These are phyloP conservation scores for Pestalotiopsis sp. DNA, from an alignment of 2,329 filamentous ascomycete species.

Conservation along the genomic window DNA sequence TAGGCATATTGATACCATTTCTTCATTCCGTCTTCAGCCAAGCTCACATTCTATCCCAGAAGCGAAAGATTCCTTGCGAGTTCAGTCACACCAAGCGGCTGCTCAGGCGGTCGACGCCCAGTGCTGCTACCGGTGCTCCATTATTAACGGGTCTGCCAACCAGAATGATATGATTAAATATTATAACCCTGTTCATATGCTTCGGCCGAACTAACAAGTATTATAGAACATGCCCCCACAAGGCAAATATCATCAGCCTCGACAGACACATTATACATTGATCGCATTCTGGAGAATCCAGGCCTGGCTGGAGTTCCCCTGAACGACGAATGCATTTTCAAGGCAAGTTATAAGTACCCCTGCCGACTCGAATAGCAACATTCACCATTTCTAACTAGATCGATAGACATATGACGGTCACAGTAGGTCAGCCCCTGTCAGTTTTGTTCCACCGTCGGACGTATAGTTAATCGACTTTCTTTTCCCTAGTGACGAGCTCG, in stretches of 20 bases:
- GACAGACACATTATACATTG: constrained; percentile 9
- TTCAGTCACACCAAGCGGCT: constrained; percentile 13
- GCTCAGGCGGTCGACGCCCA: constrained; percentile 6
- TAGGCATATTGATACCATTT: background rate
- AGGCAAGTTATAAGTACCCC: background rate
- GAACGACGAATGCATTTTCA: constrained; percentile 10
- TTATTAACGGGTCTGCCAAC: background rate
- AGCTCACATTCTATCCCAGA: background rate
- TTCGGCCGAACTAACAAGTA: background rate
- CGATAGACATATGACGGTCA: background rate
- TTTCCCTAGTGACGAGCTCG: constrained; percentile 2
- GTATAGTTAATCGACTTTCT: background rate
- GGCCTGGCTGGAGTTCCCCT: constrained; percentile 5
- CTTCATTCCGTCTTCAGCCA: background rate
- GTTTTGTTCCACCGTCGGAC: background rate
- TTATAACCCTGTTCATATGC: background rate
- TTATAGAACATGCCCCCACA: background rate
- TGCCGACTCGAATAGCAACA: background rate
- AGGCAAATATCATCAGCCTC: background rate
- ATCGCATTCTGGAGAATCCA: constrained; percentile 5
- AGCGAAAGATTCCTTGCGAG: constrained; percentile 6
- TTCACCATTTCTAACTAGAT: background rate
- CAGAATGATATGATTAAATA: background rate
- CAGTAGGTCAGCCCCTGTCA: background rate
- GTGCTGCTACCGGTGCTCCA: background rate